Percentiles rank a stretch among this genome's conserved stretches.
Conservation (phyloP, 257 asterid species). For the Verbena officinalis region DNA sequence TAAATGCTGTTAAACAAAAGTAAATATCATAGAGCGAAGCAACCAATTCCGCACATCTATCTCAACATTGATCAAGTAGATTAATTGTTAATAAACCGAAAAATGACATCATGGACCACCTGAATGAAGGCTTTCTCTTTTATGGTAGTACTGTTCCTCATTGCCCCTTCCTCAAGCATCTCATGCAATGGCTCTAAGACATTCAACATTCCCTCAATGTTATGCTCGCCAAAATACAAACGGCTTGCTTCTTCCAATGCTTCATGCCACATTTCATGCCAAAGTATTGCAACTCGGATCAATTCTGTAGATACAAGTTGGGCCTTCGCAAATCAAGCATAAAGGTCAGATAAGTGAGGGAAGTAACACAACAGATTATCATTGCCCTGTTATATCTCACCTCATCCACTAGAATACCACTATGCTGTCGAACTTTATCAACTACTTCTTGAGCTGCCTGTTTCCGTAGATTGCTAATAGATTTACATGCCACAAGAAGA, state of each 20-base stretch:
- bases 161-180: conserved; percentile 94
- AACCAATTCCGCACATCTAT: neutral
- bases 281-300: conserved; percentile 96
- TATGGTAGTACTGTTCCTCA: conserved; percentile 74
- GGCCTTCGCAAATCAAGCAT: conserved; percentile 59
- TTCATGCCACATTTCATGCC: conserved; percentile 99
- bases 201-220: conserved; percentile 95
- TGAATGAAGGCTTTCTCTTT: conserved; percentile 95
- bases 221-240: conserved; percentile 94
- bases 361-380: conserved; percentile 24
- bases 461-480: conserved; percentile 88
- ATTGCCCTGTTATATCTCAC: conserved; percentile 39
- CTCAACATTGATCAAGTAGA: neutral
- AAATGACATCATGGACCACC: conserved; percentile 43
- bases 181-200: conserved; percentile 93
- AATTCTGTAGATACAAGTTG: conserved; percentile 98
- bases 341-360: conserved; percentile 34
- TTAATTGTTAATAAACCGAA: conserved; percentile 6
- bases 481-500: conserved; percentile 98
- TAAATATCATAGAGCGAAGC: conserved; percentile 18
- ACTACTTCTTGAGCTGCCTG: conserved; percentile 99
- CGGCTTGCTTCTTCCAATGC: conserved; percentile 99
- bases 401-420: conserved; percentile 96
- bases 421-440: conserved; percentile 93
- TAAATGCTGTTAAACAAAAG: conserved; percentile 11